Evolutionary conservation across 2,329 filamentous ascomycete species (phyloP).

Genomic region (Knufia petricola): DNA sequence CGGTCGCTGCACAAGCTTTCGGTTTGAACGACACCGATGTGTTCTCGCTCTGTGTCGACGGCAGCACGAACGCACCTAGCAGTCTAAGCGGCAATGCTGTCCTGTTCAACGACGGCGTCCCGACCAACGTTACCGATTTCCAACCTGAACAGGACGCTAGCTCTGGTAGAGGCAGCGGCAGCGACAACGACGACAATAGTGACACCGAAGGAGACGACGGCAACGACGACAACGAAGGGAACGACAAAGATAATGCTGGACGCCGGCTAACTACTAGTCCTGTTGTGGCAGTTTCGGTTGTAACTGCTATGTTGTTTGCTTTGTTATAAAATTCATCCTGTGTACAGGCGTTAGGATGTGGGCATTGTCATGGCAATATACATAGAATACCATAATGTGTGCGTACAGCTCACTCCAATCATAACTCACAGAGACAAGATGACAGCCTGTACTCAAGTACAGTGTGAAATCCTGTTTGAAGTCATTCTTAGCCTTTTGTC

Average conservation of each 20-base stretch:
- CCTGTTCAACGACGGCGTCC: constrained; percentile 10
- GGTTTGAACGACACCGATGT: constrained; percentile 5
- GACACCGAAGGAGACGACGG: neutral
- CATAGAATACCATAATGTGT: too few relatives aligned
- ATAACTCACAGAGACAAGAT: too few relatives aligned
- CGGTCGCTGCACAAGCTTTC: constrained; percentile 12
- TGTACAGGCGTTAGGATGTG: too few relatives aligned
- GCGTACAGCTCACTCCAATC: too few relatives aligned
- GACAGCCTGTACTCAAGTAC: too few relatives aligned
- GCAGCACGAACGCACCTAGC: constrained; percentile 12
- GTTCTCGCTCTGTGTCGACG: constrained; percentile 9
- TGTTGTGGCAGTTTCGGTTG: neutral
- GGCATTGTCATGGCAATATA: too few relatives aligned
- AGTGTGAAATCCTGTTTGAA: too few relatives aligned
- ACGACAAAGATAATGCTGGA: neutral
- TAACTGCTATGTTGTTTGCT: neutral
- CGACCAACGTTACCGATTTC: constrained; percentile 14
- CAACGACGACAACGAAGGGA: neutral
- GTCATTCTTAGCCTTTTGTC: too few relatives aligned
- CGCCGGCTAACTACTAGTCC: neutral
- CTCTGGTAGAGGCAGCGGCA: neutral
- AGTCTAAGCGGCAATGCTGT: constrained; percentile 16
- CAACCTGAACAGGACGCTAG: neutral
- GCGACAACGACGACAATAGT: too few relatives aligned
- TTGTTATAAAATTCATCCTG: neutral